Percentiles rank a stretch among this genome's conserved stretches.
Conservation (phyloP, 768 basidiomycete genomes). For the Chiua virens region DNA sequence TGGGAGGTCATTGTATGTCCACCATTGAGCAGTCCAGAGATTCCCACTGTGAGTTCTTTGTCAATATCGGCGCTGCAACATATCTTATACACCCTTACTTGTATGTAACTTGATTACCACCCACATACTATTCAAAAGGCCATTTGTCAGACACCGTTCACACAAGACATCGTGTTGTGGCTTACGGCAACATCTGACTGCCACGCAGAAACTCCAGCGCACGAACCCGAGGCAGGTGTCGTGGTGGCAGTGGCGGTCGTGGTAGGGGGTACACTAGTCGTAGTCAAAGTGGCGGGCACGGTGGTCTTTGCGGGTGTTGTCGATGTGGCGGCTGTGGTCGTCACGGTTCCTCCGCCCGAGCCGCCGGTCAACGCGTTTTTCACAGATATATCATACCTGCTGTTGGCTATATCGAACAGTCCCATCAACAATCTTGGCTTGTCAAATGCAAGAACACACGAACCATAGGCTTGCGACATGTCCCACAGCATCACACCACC, state of each 20-base stretch:
- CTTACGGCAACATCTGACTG: slow-evolving; percentile 38
- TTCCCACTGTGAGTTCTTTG: slow-evolving; percentile 35
- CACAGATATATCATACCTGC: slow-evolving; percentile 57
- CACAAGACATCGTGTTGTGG: background rate
- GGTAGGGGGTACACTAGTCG: slow-evolving; percentile 7
- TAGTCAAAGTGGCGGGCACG: slow-evolving; percentile 1
- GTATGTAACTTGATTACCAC: slow-evolving; percentile 45
- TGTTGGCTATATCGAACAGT: slow-evolving; percentile 41
- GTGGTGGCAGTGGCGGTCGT: slow-evolving; percentile 7
- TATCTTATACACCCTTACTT: slow-evolving; percentile 29
- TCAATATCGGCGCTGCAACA: background rate
- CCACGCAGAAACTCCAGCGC: slow-evolving; percentile 48
- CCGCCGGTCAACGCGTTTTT: slow-evolving; percentile 56
- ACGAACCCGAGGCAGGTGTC: slow-evolving; percentile 27
- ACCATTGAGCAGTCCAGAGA: slow-evolving; percentile 51
- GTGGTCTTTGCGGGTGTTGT: slow-evolving; percentile 16
- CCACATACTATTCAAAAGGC: slow-evolving; percentile 37
- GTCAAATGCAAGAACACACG: background rate
- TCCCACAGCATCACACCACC: slow-evolving; percentile 49
- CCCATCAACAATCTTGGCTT: background rate
- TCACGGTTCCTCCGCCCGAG: slow-evolving; percentile 21
- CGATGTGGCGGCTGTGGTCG: slow-evolving; percentile 16
- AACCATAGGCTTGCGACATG: slow-evolving; percentile 47
- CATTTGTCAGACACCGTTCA: background rate
- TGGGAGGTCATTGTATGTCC: slow-evolving; percentile 42